Base-by-base conservation (phyloP, 108 stramenopile species). In the Discostella stelligeroides region DNA sequence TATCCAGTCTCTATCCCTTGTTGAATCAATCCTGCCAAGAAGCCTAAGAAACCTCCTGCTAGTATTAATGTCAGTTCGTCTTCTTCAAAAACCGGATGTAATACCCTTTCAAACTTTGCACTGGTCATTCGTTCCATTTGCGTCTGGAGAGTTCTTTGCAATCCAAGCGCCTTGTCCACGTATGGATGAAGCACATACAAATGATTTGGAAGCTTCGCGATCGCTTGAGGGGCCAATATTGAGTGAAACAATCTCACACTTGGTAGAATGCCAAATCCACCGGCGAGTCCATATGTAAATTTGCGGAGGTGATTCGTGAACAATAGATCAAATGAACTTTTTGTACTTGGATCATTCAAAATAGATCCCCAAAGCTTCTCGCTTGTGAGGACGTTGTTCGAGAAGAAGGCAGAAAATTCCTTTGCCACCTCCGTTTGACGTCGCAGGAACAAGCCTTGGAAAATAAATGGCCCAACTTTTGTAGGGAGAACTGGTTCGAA, bases 81-180 rank as follows among this genome's bases (percentile, higher is more conserved):
- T 70, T 96, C 94, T 81, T 98, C 92, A 76, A 98, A 98, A 56
- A 97, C 94, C 2, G 98, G 89, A 73, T 97, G 98, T 39, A 92
- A 60, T 12, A 98, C 92, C 0, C 92, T 82, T 68, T 98, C 98
- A 76, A 98, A 98, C 43, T 96, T 91, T 5, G 69, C 68, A 49
- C 86, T 75, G 11, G 91, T 84, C 90, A 98, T 85, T 42, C 66
- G 76, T 75, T 92, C 89, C 96, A 98, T 95, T 64, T 85, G 77
- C 40, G 72, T 82, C 39, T 90, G 74, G 8, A 98, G 83, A 0
- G 95, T 95, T 25, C 66, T 60, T 41, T 94, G 79, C 57, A 98
- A 63, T 8, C 85, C 85, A 42, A 98, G 67, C 5, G 90, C 79
- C 48, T 87, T 73, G 66, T 93, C 84, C 25, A 96, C 90, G 81